phyloP scores from a whole-genome alignment of 2,329 filamentous ascomycete genomes.

The Elsinoe australis region DNA sequence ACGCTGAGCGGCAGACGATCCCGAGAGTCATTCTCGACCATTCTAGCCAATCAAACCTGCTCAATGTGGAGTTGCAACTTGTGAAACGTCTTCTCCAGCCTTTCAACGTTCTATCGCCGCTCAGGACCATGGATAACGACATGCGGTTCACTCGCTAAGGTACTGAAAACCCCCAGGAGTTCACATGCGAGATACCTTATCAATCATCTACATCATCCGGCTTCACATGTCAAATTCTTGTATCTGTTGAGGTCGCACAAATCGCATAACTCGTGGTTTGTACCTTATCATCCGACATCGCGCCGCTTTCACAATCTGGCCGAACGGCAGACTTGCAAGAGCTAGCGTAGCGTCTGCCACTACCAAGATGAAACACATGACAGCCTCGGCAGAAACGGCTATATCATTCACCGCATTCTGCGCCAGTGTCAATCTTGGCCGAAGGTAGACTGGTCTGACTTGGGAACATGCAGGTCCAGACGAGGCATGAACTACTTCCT shows the following conservation, averaged over 20 bases:
- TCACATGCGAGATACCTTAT: too few species aligned
- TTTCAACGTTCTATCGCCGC: neutral
- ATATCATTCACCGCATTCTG: neutral
- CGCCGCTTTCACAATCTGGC: too few species aligned
- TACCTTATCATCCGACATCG: neutral
- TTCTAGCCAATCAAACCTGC: neutral
- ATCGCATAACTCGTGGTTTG: neutral
- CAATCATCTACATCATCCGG: too few species aligned
- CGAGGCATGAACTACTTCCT: neutral
- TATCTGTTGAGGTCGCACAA: neutral
- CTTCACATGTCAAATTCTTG: too few species aligned
- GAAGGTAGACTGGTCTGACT: neutral
- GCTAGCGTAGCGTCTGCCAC: too few species aligned
- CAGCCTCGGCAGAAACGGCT: slow-evolving; percentile 4
- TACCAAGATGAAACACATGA: slow-evolving; percentile 11
- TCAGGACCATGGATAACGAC: too few species aligned
- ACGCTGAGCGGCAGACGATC: neutral
- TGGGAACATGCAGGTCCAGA: slow-evolving; percentile 10
- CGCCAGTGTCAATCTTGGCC: neutral
- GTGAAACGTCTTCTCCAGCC: neutral
- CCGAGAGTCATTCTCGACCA: slow-evolving; percentile 8
- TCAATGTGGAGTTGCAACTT: too few species aligned
- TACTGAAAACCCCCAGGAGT: too few species aligned
- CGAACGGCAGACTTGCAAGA: too few species aligned
- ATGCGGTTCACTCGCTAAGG: too few species aligned